Evolutionary conservation across 2,329 filamentous ascomycete genomes (phyloP).

Genomic region (Paecilomyces fulvus): DNA sequence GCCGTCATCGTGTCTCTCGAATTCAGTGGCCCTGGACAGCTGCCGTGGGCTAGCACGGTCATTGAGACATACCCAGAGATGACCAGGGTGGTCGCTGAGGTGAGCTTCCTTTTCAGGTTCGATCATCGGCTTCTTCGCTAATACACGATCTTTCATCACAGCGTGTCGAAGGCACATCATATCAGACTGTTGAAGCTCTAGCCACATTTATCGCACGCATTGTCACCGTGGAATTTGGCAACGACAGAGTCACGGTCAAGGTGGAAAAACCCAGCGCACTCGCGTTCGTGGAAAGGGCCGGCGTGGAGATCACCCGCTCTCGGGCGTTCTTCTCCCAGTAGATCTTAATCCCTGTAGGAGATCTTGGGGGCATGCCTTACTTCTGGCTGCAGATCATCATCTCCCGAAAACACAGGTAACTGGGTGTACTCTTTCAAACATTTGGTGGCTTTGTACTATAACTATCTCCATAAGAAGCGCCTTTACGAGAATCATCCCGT

Average conservation of each 20-base stretch:
- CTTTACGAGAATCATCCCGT: not conserved
- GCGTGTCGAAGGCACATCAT: constrained; percentile 40
- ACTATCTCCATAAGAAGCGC: not conserved
- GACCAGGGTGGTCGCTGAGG: constrained; percentile 32
- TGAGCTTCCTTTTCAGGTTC: constrained; percentile 11
- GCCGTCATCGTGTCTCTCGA: constrained; percentile 35
- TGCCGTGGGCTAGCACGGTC: constrained; percentile 23
- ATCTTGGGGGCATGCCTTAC: not conserved
- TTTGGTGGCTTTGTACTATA: not conserved
- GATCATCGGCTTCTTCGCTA: constrained; percentile 5
- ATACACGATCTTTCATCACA: constrained; percentile 12
- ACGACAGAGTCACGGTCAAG: constrained; percentile 39
- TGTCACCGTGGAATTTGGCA: constrained; percentile 36
- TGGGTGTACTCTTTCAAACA: not conserved
- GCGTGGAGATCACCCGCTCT: constrained; percentile 42
- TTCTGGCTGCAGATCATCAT: not conserved
- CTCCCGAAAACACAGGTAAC: not conserved
- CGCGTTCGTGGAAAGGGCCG: constrained; percentile 40
- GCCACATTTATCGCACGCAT: constrained; percentile 41
- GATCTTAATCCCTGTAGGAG: not conserved
- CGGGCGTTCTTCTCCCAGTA: constrained; percentile 34
- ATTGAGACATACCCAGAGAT: constrained; percentile 32
- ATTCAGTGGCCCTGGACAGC: constrained; percentile 25
- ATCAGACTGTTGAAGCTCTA: constrained; percentile 44
- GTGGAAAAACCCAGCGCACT: constrained; percentile 45